Conservation (phyloP, 805 yeast genomes). For the Wickerhamomyces bisporus region DNA sequence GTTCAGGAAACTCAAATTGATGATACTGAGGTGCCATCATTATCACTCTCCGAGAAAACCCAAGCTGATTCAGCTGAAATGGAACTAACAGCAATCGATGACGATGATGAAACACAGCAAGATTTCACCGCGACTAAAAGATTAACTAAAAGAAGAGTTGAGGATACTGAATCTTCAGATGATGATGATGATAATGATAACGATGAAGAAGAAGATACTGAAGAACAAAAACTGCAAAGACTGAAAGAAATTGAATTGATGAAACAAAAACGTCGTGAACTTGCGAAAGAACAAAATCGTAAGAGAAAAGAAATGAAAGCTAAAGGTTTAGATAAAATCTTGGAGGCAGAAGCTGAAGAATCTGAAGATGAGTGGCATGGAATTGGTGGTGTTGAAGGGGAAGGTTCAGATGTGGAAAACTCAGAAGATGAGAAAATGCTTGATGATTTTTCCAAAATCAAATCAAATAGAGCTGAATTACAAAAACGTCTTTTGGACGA, state of each 20-base stretch:
- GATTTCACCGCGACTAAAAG: conserved; percentile 4
- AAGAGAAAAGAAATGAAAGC: conserved; percentile 49
- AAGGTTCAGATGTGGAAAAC: conserved; percentile 45
- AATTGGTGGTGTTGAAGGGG: conserved; percentile 67
- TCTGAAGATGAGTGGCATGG: conserved; percentile 89
- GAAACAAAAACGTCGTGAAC: conserved; percentile 20
- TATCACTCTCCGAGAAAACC: background rate
- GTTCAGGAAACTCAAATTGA: background rate
- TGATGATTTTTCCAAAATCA: conserved; percentile 59
- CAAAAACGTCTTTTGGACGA: conserved; percentile 54
- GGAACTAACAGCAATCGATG: conserved; percentile 4
- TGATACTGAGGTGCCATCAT: background rate
- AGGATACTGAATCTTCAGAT: conserved; percentile 14
- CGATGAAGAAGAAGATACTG: conserved; percentile 21
- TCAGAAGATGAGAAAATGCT: conserved; percentile 76
- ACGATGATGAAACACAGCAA: conserved; percentile 20
- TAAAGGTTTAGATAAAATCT: conserved; percentile 51
- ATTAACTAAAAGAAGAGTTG: conserved; percentile 10
- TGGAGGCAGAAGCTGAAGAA: conserved; percentile 83
- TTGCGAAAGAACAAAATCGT: conserved; percentile 20
- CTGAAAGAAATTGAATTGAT: conserved; percentile 14
- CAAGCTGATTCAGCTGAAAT: background rate
- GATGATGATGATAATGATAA: conserved; percentile 19
- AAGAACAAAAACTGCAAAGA: conserved; percentile 18
- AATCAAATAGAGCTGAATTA: conserved; percentile 53